Evolutionary conservation across 441 rosid species (phyloP).

Genomic region (Populus hybrid): DNA sequence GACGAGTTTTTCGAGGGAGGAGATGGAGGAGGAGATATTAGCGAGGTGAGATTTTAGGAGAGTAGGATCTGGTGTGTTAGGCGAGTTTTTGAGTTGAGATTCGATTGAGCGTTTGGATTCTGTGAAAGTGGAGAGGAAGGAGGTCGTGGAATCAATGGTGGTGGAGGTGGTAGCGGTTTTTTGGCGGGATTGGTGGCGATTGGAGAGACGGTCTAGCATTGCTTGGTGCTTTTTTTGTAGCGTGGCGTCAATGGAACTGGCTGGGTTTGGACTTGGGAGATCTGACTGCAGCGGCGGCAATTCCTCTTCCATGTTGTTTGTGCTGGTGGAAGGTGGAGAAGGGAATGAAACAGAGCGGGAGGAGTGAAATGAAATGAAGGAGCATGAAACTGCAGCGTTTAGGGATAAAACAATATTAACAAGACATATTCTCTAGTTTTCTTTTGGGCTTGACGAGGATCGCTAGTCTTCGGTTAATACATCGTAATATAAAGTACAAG

Average conservation of each 20-base stretch:
- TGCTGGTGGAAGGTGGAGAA: background rate
- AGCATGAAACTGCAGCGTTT: background rate
- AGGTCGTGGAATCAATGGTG: background rate
- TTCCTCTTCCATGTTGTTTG: conserved; percentile 38
- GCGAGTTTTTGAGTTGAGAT: conserved; percentile 32
- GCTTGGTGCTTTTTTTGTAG: conserved; percentile 62
- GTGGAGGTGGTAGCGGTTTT: conserved; percentile 25
- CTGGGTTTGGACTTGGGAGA: conserved; percentile 1
- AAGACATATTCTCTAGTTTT: background rate
- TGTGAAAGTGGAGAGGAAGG: conserved; percentile 62
- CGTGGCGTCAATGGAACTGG: conserved; percentile 24
- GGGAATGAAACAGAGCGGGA: background rate
- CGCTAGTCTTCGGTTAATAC: background rate
- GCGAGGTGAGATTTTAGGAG: conserved; percentile 44
- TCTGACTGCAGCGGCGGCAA: background rate
- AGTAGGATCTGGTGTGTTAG: conserved; percentile 34
- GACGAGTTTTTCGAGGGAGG: conserved; percentile 67
- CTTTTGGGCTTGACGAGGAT: background rate
- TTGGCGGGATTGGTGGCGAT: conserved; percentile 61
- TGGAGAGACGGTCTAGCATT: conserved; percentile 78
- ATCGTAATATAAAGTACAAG: background rate
- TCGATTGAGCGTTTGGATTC: conserved; percentile 52
- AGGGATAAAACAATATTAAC: background rate
- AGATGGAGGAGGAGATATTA: conserved; percentile 22
- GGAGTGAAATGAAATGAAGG: background rate